phyloP scores from a whole-genome alignment of 2,329 filamentous ascomycete genomes.

The Cladophialophora immunda region DNA sequence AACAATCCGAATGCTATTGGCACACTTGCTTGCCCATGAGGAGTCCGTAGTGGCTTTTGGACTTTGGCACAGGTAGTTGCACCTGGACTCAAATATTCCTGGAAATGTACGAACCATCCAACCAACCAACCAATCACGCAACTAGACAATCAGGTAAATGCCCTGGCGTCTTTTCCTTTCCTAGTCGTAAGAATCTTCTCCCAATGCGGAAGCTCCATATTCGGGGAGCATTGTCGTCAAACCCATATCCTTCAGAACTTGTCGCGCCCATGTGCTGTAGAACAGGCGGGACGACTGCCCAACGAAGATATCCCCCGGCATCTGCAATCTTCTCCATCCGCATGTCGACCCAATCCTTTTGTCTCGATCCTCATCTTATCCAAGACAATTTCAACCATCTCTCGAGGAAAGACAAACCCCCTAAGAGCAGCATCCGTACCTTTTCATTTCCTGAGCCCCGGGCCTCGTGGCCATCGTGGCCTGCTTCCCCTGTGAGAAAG shows the following conservation, averaged over 20 bases:
- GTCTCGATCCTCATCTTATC: constrained; percentile 46
- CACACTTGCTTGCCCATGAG: no score
- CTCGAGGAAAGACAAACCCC: constrained; percentile 54
- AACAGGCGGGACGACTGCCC: constrained; percentile 53
- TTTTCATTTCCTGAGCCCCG: constrained; percentile 52
- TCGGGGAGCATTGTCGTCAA: constrained; percentile 20
- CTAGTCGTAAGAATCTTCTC: constrained; percentile 14
- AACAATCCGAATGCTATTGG: no score
- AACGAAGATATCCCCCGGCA: constrained; percentile 49
- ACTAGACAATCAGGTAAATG: no score
- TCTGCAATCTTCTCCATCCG: constrained; percentile 55
- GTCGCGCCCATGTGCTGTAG: constrained; percentile 56
- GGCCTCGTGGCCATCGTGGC: constrained; percentile 48
- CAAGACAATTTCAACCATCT: constrained; percentile 41
- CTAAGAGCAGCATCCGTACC: constrained; percentile 56
- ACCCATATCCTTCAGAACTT: constrained; percentile 47
- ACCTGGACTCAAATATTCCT: no score
- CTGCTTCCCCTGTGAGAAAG: constrained; percentile 51
- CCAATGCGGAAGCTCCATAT: constrained; percentile 24
- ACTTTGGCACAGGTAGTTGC: no score
- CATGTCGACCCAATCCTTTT: constrained; percentile 50
- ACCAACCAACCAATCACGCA: no score
- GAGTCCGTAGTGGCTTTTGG: no score
- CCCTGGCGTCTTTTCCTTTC: no score
- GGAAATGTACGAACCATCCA: no score